Percentiles rank a stretch among this genome's conserved stretches.
Conservation (phyloP, 306 rosid species). For the Astragalus membranaceus region DNA sequence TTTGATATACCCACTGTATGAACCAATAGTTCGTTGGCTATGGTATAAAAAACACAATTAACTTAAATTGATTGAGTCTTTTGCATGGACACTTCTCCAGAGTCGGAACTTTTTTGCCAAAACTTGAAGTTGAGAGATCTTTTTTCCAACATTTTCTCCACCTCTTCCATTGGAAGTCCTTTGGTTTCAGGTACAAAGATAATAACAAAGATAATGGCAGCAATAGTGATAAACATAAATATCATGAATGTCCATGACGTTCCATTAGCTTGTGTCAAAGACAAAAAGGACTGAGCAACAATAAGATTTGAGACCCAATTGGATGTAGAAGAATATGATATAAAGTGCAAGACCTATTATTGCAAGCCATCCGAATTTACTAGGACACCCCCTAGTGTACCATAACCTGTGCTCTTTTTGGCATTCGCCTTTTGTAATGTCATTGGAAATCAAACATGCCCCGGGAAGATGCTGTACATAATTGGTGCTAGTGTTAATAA, state of each 20-base stretch:
- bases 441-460: constrained; percentile 46
- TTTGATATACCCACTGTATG: no score
- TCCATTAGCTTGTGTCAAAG: constrained; percentile 45
- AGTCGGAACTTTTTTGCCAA: constrained; percentile 32
- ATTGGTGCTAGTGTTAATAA: neutral
- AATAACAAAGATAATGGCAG: constrained; percentile 39
- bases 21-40: no score
- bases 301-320: constrained; percentile 55
- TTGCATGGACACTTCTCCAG: neutral
- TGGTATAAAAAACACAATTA: no score
- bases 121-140: constrained; percentile 41
- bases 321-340: constrained; percentile 47
- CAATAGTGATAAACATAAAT: constrained; percentile 34
- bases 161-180: constrained; percentile 59
- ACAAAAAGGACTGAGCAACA: constrained; percentile 53
- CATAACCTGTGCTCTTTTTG: constrained; percentile 27
- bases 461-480: constrained; percentile 46
- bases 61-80: neutral
- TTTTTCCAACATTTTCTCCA: constrained; percentile 52
- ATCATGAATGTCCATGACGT: constrained; percentile 50
- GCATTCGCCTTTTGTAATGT: constrained; percentile 26
- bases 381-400: constrained; percentile 66
- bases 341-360: constrained; percentile 42
- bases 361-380: constrained; percentile 53
- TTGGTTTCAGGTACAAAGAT: constrained; percentile 55